Percentiles rank a stretch among this genome's conserved stretches.
phyloP scores from a whole-genome alignment of 1,139 yeast species.

The Yamadazyma trypodendri region DNA sequence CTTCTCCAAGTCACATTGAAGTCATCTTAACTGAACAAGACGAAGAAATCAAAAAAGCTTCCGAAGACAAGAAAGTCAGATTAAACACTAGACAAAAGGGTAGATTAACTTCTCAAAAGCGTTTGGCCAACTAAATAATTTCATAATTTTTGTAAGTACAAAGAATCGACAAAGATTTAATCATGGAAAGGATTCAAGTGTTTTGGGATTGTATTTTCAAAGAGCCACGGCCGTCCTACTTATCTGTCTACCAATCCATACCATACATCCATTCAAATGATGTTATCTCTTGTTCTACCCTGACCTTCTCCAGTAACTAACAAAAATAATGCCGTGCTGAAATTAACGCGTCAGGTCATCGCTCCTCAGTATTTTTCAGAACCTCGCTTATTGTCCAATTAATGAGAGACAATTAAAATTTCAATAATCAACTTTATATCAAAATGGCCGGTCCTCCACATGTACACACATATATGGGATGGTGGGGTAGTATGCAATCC shows the following conservation, averaged over 20 bases:
- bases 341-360: conserved; percentile 7
- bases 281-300: no score
- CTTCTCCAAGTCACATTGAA: conserved; percentile 99
- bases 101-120: conserved; percentile 84
- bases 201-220: no score
- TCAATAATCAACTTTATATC: conserved; percentile 6
- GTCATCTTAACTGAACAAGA: conserved; percentile 93
- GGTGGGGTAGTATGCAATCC: conserved; percentile 93
- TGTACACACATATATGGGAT: conserved; percentile 78
- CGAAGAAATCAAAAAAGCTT: conserved; percentile 92
- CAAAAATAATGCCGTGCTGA: neutral
- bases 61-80: conserved; percentile 79
- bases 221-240: no score
- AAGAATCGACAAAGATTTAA: conserved; percentile 10
- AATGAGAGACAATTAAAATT: conserved; percentile 10
- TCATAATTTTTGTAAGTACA: conserved; percentile 10
- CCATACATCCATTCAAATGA: no score
- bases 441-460: conserved; percentile 58
- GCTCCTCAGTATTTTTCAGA: conserved; percentile 5
- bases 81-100: conserved; percentile 90
- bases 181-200: conserved; percentile 9
- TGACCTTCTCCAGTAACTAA: neutral
- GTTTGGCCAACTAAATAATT: conserved; percentile 27
- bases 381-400: conserved; percentile 12
- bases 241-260: no score